Base-by-base conservation (phyloP, 768 basidiomycete genomes). In the Pulveroboletus ravenelii region DNA sequence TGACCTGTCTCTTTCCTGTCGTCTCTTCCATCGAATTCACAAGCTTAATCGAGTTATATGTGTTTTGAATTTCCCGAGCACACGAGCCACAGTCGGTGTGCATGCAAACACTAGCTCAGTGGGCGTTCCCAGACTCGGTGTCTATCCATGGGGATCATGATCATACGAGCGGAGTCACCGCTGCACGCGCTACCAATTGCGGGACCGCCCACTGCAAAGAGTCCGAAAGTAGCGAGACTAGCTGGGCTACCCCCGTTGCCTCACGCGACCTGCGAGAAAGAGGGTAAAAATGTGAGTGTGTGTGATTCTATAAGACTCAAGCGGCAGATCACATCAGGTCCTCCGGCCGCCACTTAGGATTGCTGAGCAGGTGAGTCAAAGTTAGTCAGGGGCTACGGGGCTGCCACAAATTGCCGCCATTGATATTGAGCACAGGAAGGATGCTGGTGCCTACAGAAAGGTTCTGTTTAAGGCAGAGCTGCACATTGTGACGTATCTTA, bases 31-130 rank as follows among this genome's bases (percentile, higher is more conserved):
- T 30, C 34, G 50, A 38, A 62, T 67, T 54, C 71, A 23, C 23
- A 69, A n/a, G n/a, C n/a, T n/a, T n/a, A n/a, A n/a, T n/a, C n/a
- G n/a, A n/a, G n/a, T n/a, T n/a, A n/a, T n/a, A n/a, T n/a, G n/a
- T n/a, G n/a, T n/a, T n/a, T n/a, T n/a, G n/a, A n/a, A n/a, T n/a
- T 64, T 2, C 74, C 73, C 1, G 76, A 61, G 37, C 81, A 79
- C 18, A 84, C 81, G 53, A 85, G 84, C 3, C 81, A 85, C 6
- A 84, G 65, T 80, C 82, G 83, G 61, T 84, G 83, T 7, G 78
- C 81, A 63, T 0, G 79, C 76, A 53, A 85, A 84, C 7, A 77
- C 74, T 1, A 55, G 60, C n/a, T n/a, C n/a, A n/a, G n/a, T n/a
- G n/a, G n/a, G n/a, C n/a, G n/a, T 55, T 83, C 75, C 20, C 20